Percentiles rank a stretch among this genome's conserved stretches.
Conservation (phyloP, 116 monocot genomes). For the Papilionanthe hybrid region DNA sequence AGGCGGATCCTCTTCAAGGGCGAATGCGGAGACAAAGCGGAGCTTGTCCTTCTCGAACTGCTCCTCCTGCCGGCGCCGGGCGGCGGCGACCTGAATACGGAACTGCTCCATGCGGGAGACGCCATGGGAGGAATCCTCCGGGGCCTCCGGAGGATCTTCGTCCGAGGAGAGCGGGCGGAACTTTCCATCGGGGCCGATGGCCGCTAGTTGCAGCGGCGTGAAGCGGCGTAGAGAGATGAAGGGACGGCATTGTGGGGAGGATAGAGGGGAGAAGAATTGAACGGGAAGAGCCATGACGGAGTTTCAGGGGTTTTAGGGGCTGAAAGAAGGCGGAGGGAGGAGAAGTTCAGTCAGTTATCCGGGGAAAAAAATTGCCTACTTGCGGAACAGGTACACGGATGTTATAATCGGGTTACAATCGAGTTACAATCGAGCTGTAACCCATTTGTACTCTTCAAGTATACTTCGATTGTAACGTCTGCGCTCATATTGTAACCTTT, state of each 20-base stretch:
- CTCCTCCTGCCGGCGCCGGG: constrained; percentile 53
- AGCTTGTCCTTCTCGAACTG: constrained; percentile 60
- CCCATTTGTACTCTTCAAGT: too few species aligned
- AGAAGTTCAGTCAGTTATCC: background rate
- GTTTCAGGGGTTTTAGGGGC: background rate
- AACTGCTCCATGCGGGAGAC: constrained; percentile 61
- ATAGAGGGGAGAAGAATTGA: constrained; percentile 11
- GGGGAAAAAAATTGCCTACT: too few species aligned
- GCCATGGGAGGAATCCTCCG: constrained; percentile 90
- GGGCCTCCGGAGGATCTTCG: constrained; percentile 83
- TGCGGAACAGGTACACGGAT: too few species aligned
- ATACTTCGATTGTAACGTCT: too few species aligned
- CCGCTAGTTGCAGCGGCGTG: constrained; percentile 5
- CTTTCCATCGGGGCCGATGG: constrained; percentile 23
- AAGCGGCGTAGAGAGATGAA: constrained; percentile 8
- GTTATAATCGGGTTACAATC: too few species aligned
- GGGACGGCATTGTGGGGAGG: background rate
- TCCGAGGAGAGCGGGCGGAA: constrained; percentile 53
- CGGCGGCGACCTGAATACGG: constrained; percentile 64
- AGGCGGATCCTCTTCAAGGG: constrained; percentile 24
- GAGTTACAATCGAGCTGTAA: too few species aligned
- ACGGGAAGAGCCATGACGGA: constrained; percentile 4
- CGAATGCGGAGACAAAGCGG: constrained; percentile 54
- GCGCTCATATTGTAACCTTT: too few species aligned
- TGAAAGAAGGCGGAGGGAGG: background rate